phyloP scores from a whole-genome alignment of 139 green algal species.

The Chloropicon primus region DNA sequence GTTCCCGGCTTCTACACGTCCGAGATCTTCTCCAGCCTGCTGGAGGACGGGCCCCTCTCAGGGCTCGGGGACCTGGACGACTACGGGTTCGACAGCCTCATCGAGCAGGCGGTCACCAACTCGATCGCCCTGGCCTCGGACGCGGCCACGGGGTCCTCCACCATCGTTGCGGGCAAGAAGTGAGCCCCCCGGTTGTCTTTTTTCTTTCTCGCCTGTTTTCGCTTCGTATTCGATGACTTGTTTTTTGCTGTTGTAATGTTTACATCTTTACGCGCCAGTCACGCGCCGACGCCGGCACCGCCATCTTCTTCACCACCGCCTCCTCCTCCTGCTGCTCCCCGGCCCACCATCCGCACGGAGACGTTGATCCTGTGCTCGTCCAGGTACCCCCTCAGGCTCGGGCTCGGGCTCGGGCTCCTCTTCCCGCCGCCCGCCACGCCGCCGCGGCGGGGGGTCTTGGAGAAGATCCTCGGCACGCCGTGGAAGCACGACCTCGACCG shows the following conservation, averaged over 20 bases:
- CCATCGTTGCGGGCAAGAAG: neutral
- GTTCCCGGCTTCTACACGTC: neutral
- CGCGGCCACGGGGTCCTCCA: neutral
- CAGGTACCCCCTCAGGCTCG: conserved; percentile 6
- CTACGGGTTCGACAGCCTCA: neutral
- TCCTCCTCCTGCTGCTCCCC: too few species aligned
- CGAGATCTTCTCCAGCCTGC: neutral
- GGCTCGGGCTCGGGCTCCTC: neutral
- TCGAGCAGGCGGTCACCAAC: neutral
- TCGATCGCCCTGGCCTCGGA: neutral
- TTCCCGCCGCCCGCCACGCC: too few species aligned
- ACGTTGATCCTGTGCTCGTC: conserved; percentile 16
- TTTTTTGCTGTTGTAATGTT: too few species aligned
- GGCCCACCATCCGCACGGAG: conserved; percentile 14
- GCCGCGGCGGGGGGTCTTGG: too few species aligned
- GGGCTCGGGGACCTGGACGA: neutral
- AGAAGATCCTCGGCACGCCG: conserved; percentile 12
- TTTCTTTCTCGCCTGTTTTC: too few species aligned
- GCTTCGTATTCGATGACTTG: too few species aligned
- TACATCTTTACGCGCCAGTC: too few species aligned
- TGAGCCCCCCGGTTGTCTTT: too few species aligned
- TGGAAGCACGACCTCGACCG: conserved; percentile 56
- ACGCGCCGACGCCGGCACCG: too few species aligned
- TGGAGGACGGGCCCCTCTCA: neutral
- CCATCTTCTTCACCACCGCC: too few species aligned